A percentile compares a stretch with the other conserved stretches of the same genome.
Conservation (phyloP, 208 protist species). For the Trypanosoma boissoni region DNA sequence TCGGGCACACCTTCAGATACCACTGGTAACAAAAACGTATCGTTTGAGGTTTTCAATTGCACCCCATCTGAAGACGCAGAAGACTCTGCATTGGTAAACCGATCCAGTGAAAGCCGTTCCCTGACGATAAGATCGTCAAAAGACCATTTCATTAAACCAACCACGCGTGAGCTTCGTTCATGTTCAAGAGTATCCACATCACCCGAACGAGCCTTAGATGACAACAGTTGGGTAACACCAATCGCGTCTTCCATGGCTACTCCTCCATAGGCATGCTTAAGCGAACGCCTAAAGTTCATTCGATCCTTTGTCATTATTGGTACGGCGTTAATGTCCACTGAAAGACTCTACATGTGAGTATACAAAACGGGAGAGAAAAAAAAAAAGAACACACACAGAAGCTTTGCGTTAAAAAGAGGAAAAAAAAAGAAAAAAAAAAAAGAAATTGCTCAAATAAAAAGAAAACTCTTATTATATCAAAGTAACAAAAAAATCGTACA, state of each 20-base stretch:
- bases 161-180: slow-evolving; percentile 29
- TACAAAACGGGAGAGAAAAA: too few relatives aligned
- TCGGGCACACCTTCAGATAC: slow-evolving; percentile 73
- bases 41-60: too few relatives aligned
- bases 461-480: too few relatives aligned
- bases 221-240: slow-evolving; percentile 52
- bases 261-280: slow-evolving; percentile 45
- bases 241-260: slow-evolving; percentile 50
- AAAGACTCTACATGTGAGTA: too few relatives aligned
- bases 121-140: slow-evolving; percentile 83
- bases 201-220: neutral
- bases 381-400: too few relatives aligned
- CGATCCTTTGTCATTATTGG: slow-evolving; percentile 66
- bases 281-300: slow-evolving; percentile 46
- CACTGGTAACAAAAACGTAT: slow-evolving; percentile 41
- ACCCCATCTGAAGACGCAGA: too few relatives aligned
- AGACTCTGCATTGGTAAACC: neutral
- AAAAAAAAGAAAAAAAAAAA: too few relatives aligned
- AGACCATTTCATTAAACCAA: slow-evolving; percentile 80
- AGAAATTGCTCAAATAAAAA: too few relatives aligned
- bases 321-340: neutral
- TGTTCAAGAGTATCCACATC: neutral
- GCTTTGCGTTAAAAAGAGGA: too few relatives aligned
- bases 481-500: too few relatives aligned
- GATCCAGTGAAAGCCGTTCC: slow-evolving; percentile 40